Evolutionary conservation across 345 rosid genomes (phyloP).

Genomic region (Hypericum androsaemum): DNA sequence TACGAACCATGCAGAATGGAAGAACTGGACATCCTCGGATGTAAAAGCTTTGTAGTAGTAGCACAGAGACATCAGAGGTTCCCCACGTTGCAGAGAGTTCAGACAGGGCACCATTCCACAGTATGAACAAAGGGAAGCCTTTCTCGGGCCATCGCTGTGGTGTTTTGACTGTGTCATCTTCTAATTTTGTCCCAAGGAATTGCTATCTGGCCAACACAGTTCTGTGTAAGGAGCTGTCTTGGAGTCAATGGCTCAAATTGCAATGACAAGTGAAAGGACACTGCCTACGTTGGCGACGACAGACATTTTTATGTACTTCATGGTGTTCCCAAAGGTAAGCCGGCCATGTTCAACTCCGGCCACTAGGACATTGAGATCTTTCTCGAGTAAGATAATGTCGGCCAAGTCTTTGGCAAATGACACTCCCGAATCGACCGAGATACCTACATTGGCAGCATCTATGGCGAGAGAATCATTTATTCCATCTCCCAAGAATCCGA

Average conservation of each 20-base stretch:
- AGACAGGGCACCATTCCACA: slow-evolving; percentile 59
- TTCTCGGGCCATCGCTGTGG: slow-evolving; percentile 44
- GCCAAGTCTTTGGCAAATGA: slow-evolving; percentile 61
- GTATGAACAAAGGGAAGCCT: slow-evolving; percentile 40
- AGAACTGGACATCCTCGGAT: slow-evolving; percentile 2
- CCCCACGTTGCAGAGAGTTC: slow-evolving; percentile 40
- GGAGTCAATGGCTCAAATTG: slow-evolving; percentile 57
- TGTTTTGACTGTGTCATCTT: slow-evolving; percentile 41
- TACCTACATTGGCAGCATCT: slow-evolving; percentile 56
- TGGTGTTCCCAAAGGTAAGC: slow-evolving; percentile 53
- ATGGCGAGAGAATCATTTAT: slow-evolving; percentile 57
- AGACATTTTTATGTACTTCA: slow-evolving; percentile 63
- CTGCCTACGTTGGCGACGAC: slow-evolving; percentile 56
- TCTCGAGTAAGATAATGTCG: slow-evolving; percentile 60
- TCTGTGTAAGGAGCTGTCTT: slow-evolving; percentile 54
- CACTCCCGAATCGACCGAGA: slow-evolving; percentile 61
- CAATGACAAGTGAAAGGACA: slow-evolving; percentile 42
- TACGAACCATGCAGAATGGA: slow-evolving; percentile 55
- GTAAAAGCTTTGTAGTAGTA: slow-evolving; percentile 20
- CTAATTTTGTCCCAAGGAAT: slow-evolving; percentile 73
- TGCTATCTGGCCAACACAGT: slow-evolving; percentile 51
- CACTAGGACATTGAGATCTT: slow-evolving; percentile 58
- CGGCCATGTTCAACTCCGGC: slow-evolving; percentile 63
- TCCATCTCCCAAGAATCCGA: slow-evolving; percentile 64
- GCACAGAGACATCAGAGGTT: slow-evolving; percentile 34